Base-by-base conservation (phyloP, 106 monocot species). In the Dendrobium catenatum region DNA sequence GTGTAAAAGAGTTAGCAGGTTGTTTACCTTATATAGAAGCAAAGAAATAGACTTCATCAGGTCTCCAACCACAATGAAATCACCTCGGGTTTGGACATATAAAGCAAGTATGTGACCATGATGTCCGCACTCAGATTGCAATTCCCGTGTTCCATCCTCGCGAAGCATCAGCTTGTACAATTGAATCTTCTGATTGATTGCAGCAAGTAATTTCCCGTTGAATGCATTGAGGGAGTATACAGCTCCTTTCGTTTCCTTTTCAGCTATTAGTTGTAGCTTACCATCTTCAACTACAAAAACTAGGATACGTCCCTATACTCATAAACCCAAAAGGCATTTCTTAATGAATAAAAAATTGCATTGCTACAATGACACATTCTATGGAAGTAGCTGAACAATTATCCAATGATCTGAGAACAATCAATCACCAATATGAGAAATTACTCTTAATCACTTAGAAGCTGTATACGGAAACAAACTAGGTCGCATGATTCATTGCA, bases 171-270 rank as follows among this genome's bases (percentile, higher is more conserved):
- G 93, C 72, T 93, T 99, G 68, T 87, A 99, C 10, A 99, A 81
- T 51, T 99, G 98, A 81, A 99, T 99, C 85, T 99, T 99, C 78
- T 99, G 98, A 82, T 94, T 99, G 75, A 95, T 95, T 48, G 98
- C 98, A 59, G 95, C 98, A 59, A 99, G 77, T 82, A 99, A 81
- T 82, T 95, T 99, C 22, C 98, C 98, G 82, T 99, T 99, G 82
- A 99, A 99, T 13, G 95, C 85, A 82, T 99, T 99, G 47, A 99
- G 90, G 7, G 93, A 93, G 86, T 95, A 95, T 11, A 99, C 98
- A 47, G 95, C 93, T 44, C 98, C 98, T 77, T 99, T 99, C 1
- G 95, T 99, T 87, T 99, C 95, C 79, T 99, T 99, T 70, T 93
- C 98, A 40, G 95, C 89, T 84, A 99, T 93, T 61, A 99, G 84